phyloP scores from a whole-genome alignment of 768 basidiomycete genomes.

The Phylloporus sp. region DNA sequence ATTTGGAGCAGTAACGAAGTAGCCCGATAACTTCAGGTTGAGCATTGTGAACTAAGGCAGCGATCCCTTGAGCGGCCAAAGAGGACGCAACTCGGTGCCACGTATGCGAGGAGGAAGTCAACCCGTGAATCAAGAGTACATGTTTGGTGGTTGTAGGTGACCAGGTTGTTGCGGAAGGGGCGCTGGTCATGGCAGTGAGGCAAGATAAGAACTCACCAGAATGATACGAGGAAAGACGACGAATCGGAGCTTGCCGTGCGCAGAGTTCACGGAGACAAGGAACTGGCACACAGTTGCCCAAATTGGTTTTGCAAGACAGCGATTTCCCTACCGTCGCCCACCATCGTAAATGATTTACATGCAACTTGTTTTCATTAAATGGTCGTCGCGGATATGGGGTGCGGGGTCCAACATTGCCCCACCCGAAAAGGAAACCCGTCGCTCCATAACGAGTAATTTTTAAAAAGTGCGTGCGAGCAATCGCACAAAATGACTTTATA shows the following conservation, averaged over 20 bases:
- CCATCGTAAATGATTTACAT: too few relatives aligned
- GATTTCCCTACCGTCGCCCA: neutral
- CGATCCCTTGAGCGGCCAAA: constrained; percentile 14
- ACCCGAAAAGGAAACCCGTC: constrained; percentile 1
- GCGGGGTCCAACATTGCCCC: too few relatives aligned
- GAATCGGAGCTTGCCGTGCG: too few relatives aligned
- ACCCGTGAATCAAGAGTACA: constrained; percentile 26
- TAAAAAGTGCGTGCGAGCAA: constrained; percentile 15
- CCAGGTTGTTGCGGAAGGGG: constrained; percentile 18
- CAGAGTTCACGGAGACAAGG: too few relatives aligned
- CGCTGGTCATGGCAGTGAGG: constrained; percentile 13
- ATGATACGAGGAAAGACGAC: too few relatives aligned
- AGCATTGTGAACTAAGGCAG: neutral
- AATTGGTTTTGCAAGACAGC: constrained; percentile 1
- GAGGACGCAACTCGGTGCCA: constrained; percentile 18
- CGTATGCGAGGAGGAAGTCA: constrained; percentile 16
- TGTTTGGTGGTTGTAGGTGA: constrained; percentile 19
- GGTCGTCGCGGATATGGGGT: neutral
- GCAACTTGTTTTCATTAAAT: too few relatives aligned
- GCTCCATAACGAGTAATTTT: constrained; percentile 21
- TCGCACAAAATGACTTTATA: constrained; percentile 18
- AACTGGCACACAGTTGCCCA: too few relatives aligned
- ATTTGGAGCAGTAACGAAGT: constrained; percentile 19
- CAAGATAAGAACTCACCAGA: too few relatives aligned
- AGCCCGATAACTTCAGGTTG: constrained; percentile 11